Conservation (phyloP, 768 basidiomycete species). For the Mycena indigotica region DNA sequence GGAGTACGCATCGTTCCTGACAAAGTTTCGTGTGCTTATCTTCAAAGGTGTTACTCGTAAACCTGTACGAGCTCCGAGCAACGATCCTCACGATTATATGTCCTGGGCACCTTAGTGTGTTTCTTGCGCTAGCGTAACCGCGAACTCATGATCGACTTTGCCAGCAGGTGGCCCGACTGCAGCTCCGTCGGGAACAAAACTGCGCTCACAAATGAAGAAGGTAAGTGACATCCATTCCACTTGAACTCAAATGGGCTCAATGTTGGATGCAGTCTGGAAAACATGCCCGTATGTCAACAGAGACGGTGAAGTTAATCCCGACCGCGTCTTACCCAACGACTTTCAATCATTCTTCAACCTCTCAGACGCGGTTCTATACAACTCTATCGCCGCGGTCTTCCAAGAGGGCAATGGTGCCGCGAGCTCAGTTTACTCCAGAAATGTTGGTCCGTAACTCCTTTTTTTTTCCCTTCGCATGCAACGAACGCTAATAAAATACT, state of each 20-base stretch:
- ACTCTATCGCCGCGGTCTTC: conserved; percentile 52
- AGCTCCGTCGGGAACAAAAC: too few relatives aligned
- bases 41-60: conserved; percentile 53
- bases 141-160: too few relatives aligned
- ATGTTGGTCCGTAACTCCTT: conserved; percentile 34
- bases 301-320: conserved; percentile 69
- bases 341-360: conserved; percentile 57
- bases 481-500: neutral
- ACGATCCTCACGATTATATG: conserved; percentile 64
- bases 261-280: conserved; percentile 60
- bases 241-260: too few relatives aligned
- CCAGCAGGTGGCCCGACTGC: too few relatives aligned
- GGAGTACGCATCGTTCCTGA: too few relatives aligned
- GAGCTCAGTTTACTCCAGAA: conserved; percentile 43
- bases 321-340: conserved; percentile 56
- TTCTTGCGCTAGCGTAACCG: too few relatives aligned
- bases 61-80: conserved; percentile 49
- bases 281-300: conserved; percentile 58
- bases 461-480: neutral
- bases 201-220: too few relatives aligned
- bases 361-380: conserved; percentile 62
- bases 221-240: too few relatives aligned
- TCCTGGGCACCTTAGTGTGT: conserved; percentile 74
- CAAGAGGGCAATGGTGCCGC: neutral
- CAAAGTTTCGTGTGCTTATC: conserved; percentile 29